Base-by-base conservation (phyloP, 768 basidiomycete genomes). In the Calvatia gigantea region DNA sequence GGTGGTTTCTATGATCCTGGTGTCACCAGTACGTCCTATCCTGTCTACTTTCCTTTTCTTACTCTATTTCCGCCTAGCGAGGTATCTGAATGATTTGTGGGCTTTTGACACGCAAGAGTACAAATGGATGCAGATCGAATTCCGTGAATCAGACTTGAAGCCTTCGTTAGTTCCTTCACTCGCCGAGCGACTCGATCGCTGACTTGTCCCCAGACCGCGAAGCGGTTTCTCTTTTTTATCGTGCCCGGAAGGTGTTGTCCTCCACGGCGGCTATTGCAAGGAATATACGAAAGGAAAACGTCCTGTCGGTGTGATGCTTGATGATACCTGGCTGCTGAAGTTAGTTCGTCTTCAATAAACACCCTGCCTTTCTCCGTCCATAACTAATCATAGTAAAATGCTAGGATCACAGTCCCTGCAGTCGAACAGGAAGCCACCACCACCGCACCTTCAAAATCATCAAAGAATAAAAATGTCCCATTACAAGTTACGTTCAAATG, bases 1-100 rank as follows among this genome's bases (percentile, higher is more conserved):
- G 94, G 93, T 4, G 94, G 93, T 1, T 95, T 95, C 67, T 87
- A 91, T 59, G 92, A 95, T 65, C 88, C 90, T 1, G 93, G 94
- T 2, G 73, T 89, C 44, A 84, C 83, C 41, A 95, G 90, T 91
- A 62, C 45, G 81, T 14, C 19, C 45, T 37, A 14, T 43, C 31
- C 4, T 17, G 32, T 49, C 25, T 38, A 25, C 25, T 11, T 14
- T 12, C 4, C 37, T 25, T 38, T 21, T 7, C 25, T 17, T 29
- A 43, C 14, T 6, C 14, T n/a, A 1, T 43, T 21, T 51, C 21
- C 15, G 11, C 21, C 2, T 44, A 93, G 91, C 91, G 4, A 81
- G 85, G 38, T 94, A 94, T 65, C 72, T 91, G 17, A 87, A 87
- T 44, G 92, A 94, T 59, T 73, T 91, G 1, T 94, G 92, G 91